Evolutionary conservation across 495 filamentous ascomycete species (phyloP), one percentile per base, ranked within the genome.

Genomic region (Pyronema omphalodes): DNA sequence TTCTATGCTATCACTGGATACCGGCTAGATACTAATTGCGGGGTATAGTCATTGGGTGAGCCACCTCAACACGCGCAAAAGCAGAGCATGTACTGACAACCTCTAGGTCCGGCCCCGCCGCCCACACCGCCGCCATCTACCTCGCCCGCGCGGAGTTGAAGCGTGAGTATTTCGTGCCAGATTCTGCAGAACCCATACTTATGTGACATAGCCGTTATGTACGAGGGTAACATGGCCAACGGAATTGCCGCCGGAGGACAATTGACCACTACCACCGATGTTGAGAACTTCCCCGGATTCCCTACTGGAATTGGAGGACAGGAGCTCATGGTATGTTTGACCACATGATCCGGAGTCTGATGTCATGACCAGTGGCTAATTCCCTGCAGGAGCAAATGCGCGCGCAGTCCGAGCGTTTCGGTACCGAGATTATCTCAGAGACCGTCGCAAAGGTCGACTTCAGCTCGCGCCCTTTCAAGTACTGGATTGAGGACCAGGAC

Each of bases 241-340:
- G 91, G 91, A 61, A 91, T 93, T 67, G 91, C 91, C 6, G 83
- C 91, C 47, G 91, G 91, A 62, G 91, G 91, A 35, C 91, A 98
- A 73, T 73, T 98, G 53, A 98, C 91, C 19, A 98, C 91, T 37
- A 98, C 91, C 54, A 95, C 93, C 63, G 91, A 98, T 56, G 80
- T 98, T 52, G 91, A 98, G 74, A 98, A 98, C 72, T 98, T 80
- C 71, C 91, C 91, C 50, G 91, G 91, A 37, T 98, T 94, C 73
- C 84, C 83, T 55, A 75, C 82, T 48, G 86, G 84, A 54, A 85
- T 96, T 63, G 82, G 84, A 66, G 91, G 91, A 39, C 62, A 73
- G 46, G 79, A 84, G 65, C 71, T 98, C 55, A 98, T 98, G 91
- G 78, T 79, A 58, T 35, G 70, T 41, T 23, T 6, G 6, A 14